Evolutionary conservation across 257 asterid species (phyloP).

Genomic region (Solanum clarkiae): DNA sequence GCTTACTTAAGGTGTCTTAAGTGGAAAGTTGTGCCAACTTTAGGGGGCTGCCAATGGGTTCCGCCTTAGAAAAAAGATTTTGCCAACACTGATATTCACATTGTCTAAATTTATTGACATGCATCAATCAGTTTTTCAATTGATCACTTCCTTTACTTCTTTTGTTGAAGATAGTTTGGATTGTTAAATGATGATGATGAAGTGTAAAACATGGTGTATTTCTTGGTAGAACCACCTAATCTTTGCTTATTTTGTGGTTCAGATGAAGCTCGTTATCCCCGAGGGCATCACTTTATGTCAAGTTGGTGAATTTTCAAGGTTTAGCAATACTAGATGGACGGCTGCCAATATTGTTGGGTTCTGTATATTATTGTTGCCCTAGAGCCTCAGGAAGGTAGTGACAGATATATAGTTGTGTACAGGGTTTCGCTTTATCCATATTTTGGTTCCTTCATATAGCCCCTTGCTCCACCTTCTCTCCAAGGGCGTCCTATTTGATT

Average conservation of each 20-base stretch:
- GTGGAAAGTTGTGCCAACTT: no score
- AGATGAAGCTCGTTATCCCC: slow-evolving; percentile 28
- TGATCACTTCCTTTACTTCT: neutral
- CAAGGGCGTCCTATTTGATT: slow-evolving; percentile 35
- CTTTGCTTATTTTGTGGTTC: slow-evolving; percentile 5
- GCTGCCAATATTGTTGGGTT: slow-evolving; percentile 30
- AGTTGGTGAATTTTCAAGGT: slow-evolving; percentile 10
- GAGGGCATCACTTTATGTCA: slow-evolving; percentile 16
- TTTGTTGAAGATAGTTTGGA: neutral
- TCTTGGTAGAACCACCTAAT: neutral
- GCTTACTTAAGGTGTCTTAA: no score
- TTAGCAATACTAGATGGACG: slow-evolving; percentile 10
- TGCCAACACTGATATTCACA: neutral
- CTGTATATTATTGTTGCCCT: slow-evolving; percentile 38
- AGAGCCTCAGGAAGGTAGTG: slow-evolving; percentile 34
- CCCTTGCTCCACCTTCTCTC: slow-evolving; percentile 14
- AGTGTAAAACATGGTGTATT: neutral
- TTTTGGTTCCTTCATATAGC: neutral
- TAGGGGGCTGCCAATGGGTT: no score
- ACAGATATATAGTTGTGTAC: slow-evolving; percentile 58
- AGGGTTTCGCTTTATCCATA: slow-evolving; percentile 38
- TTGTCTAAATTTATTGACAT: neutral
- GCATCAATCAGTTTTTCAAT: neutral
- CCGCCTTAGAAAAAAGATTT: neutral
- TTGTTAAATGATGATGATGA: neutral